These are phyloP conservation scores for Herpetomonas muscarum DNA, from an alignment of 208 protist species.

Conservation along the genomic window DNA sequence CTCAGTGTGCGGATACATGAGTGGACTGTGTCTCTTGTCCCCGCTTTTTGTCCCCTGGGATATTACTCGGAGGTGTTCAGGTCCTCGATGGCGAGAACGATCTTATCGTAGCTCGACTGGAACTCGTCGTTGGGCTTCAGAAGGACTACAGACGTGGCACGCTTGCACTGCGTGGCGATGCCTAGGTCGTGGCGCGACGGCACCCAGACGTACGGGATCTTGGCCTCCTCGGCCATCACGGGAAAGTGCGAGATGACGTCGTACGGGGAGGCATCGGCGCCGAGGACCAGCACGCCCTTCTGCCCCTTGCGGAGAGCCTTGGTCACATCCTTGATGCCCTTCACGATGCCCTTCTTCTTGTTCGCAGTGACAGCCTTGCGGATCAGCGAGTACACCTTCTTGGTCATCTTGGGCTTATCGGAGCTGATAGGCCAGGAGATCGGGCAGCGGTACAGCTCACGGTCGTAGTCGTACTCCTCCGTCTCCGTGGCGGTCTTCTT, in stretches of 20 bases:
- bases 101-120: constrained; percentile 87
- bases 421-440: constrained; percentile 87
- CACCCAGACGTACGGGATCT: constrained; percentile 93
- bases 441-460: constrained; percentile 90
- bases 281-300: constrained; percentile 88
- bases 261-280: constrained; percentile 89
- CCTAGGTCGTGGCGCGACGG: constrained; percentile 91
- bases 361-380: constrained; percentile 87
- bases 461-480: constrained; percentile 90
- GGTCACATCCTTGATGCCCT: constrained; percentile 93
- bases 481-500: constrained; percentile 21
- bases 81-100: constrained; percentile 83
- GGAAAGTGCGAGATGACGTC: constrained; percentile 95
- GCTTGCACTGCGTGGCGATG: constrained; percentile 90
- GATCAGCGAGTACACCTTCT: constrained; percentile 93
- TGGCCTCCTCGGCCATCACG: constrained; percentile 87
- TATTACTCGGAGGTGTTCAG: constrained; percentile 67
- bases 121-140: constrained; percentile 81
- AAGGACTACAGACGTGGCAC: constrained; percentile 91
- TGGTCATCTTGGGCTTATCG: constrained; percentile 93
- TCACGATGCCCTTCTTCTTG: constrained; percentile 90
- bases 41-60: background rate
- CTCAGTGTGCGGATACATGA: background rate
- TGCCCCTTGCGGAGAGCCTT: constrained; percentile 92
- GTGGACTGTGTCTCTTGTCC: background rate